Base-by-base conservation (phyloP, 768 basidiomycete species). In the Kwoniella heveanensis region DNA sequence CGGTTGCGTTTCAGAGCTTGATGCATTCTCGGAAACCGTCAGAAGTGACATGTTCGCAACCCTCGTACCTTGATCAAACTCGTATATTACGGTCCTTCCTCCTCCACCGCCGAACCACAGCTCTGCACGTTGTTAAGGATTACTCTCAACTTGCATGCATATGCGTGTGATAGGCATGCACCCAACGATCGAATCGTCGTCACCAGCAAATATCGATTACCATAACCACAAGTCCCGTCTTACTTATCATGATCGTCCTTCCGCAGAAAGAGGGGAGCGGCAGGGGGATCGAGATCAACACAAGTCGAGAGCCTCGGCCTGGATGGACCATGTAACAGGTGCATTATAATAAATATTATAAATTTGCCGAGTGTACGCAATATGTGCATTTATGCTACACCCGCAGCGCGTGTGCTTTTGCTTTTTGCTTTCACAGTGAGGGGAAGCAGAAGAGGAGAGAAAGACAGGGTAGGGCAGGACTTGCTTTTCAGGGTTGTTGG, bases 1-100 rank as follows among this genome's bases (percentile, higher is more conserved):
- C n/a, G n/a, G n/a, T n/a, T 44, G 10, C 39, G 39, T 44, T 44
- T 44, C 39, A 44, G 39, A 44, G 39, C 39, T 44, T 44, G 39
- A 44, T 10, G 17, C 17, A 44, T 17, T 17, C 4, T 17, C 17
- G 10, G 15, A 44, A 10, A 9, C 39, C 39, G 19, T 44, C 39
- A 44, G 39, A 44, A 44, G 39, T 44, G 39, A 44, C 39, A 44
- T 44, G 39, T 44, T 19, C 39, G 19, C 15, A 17, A 44, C 39
- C 39, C 39, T 17, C 39, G 39, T 44, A 44, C 39, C 39, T 44
- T 8, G 19, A 44, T 10, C 13, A 13, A 44, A 17, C 8, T 44
- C 39, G 15, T 44, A 44, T 19, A 44, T 6, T 36, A 13, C 13
- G 32, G 32, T n/a, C 32, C 5, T 13, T 32, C 32, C 32, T 44